Evolutionary conservation across 768 basidiomycete genomes (phyloP).

Genomic region (Collybia sordida): DNA sequence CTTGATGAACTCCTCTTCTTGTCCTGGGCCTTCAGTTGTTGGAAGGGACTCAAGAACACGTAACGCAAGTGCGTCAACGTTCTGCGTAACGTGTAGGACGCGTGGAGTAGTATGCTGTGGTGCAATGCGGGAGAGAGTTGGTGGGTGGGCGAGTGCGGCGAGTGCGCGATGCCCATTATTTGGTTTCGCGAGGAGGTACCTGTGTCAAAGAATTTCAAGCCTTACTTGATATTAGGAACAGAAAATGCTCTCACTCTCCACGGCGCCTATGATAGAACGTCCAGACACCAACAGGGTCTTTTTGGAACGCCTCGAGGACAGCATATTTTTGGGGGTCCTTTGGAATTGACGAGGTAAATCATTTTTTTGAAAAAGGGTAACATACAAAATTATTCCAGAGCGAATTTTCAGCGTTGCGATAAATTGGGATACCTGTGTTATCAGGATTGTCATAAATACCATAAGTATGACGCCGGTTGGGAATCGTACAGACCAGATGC

Average conservation of each 20-base stretch:
- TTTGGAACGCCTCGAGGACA: slow-evolving; percentile 37
- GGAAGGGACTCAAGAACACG: slow-evolving; percentile 23
- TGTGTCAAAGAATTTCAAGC: slow-evolving; percentile 2
- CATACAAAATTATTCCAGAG: slow-evolving; percentile 13
- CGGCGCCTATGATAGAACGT: slow-evolving; percentile 48
- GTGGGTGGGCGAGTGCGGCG: slow-evolving; percentile 33
- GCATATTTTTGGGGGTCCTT: slow-evolving; percentile 23
- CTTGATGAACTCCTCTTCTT: background rate
- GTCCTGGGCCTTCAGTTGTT: no score
- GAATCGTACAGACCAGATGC: slow-evolving; percentile 45
- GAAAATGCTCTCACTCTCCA: slow-evolving; percentile 26
- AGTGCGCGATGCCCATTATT: slow-evolving; percentile 46
- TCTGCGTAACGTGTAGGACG: slow-evolving; percentile 41
- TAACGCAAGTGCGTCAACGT: slow-evolving; percentile 44
- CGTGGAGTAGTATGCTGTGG: slow-evolving; percentile 28
- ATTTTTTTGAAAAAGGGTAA: background rate
- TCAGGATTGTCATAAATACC: background rate
- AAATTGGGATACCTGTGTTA: slow-evolving; percentile 11
- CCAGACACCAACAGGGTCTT: slow-evolving; percentile 40
- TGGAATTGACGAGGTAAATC: no score
- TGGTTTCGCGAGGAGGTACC: slow-evolving; percentile 36
- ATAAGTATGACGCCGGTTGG: background rate
- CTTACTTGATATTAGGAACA: background rate
- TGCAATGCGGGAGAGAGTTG: slow-evolving; percentile 25
- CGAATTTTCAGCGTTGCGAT: slow-evolving; percentile 10